Evolutionary conservation across 2,329 filamentous ascomycete species (phyloP).

Genomic region (Phialemoniopsis sp.): DNA sequence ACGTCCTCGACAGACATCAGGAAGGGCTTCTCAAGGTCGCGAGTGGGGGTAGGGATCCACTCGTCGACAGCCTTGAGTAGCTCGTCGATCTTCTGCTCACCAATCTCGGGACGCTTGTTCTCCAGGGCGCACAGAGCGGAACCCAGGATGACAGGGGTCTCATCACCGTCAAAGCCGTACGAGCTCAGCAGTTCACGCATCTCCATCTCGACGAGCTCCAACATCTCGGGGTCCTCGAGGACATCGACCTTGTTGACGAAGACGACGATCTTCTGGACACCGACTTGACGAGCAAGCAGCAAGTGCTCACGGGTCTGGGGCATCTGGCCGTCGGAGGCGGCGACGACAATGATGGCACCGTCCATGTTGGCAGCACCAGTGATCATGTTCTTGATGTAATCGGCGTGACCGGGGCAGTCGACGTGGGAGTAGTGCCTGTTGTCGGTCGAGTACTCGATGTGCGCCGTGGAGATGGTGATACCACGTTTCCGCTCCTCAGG

Average conservation of each 20-base stretch:
- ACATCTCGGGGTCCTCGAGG: constrained; percentile 96
- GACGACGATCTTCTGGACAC: constrained; percentile 96
- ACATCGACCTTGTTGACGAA: constrained; percentile 99
- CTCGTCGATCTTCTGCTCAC: constrained; percentile 82
- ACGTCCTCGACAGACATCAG: constrained; percentile 96
- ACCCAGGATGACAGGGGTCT: constrained; percentile 95
- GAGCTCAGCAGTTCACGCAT: constrained; percentile 93
- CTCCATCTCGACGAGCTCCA: constrained; percentile 99
- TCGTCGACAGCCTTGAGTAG: constrained; percentile 84
- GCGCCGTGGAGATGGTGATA: constrained; percentile 98
- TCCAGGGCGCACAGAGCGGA: constrained; percentile 95
- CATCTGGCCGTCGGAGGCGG: constrained; percentile 98
- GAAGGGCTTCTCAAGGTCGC: constrained; percentile 97
- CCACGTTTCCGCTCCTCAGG: constrained; percentile 99
- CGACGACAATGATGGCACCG: constrained; percentile 96
- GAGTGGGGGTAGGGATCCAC: constrained; percentile 94
- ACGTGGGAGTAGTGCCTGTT: constrained; percentile 97
- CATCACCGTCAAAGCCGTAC: constrained; percentile 97
- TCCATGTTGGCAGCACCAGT: constrained; percentile 99
- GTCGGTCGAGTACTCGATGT: constrained; percentile 97
- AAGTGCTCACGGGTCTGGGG: constrained; percentile 98
- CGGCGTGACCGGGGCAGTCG: constrained; percentile 98
- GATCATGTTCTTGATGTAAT: constrained; percentile 99
- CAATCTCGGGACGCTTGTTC: constrained; percentile 81
- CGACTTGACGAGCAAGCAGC: constrained; percentile 94